phyloP scores from a whole-genome alignment of 345 rosid species.

The Moricandia arvensis region DNA sequence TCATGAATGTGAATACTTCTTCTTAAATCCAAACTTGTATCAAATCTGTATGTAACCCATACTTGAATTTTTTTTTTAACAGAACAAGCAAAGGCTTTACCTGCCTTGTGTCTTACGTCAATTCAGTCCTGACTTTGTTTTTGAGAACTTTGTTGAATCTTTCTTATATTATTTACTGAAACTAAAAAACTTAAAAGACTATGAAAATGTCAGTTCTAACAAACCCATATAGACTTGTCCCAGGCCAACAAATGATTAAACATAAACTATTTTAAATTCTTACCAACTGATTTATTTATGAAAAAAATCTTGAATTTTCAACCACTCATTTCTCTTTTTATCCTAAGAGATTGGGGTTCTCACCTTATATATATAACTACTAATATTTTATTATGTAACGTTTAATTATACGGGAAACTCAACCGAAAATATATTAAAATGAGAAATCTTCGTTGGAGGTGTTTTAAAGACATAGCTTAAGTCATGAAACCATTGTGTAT shows the following conservation, averaged over 20 bases:
- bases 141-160: not conserved
- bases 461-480: not conserved
- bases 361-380: too few relatives aligned
- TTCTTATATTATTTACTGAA: too few relatives aligned
- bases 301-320: not conserved
- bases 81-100: constrained; percentile 18
- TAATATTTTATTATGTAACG: too few relatives aligned
- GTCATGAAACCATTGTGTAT: constrained; percentile 9
- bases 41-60: constrained; percentile 28
- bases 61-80: constrained; percentile 15
- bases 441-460: too few relatives aligned
- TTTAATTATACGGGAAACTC: too few relatives aligned
- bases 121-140: not conserved
- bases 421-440: too few relatives aligned
- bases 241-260: not conserved
- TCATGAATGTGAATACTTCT: constrained; percentile 9
- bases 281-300: constrained; percentile 16
- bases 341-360: too few relatives aligned
- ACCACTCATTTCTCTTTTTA: not conserved
- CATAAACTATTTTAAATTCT: not conserved
- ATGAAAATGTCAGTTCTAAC: constrained; percentile 11
- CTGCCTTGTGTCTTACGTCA: not conserved
- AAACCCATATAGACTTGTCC: constrained; percentile 22
- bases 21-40: constrained; percentile 28
- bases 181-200: too few relatives aligned